Conservation (phyloP, 2,329 filamentous ascomycete genomes). For the Waltergamsia citrina region DNA sequence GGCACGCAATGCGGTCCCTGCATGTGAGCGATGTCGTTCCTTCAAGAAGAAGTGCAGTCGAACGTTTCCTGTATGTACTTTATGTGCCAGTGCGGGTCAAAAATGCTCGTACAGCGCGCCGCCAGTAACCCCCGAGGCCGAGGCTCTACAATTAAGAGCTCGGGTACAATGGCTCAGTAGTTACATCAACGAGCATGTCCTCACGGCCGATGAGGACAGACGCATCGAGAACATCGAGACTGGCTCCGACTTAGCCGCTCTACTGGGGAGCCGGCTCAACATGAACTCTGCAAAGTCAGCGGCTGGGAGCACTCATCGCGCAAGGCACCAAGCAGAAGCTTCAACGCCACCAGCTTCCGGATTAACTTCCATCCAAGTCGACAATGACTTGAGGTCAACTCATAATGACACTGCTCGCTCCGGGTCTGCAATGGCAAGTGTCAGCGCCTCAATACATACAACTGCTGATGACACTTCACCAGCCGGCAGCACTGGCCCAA, state of each 20-base stretch:
- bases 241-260: neutral
- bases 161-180: conserved; percentile 28
- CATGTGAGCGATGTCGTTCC: conserved; percentile 31
- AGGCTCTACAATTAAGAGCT: conserved; percentile 25
- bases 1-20: conserved; percentile 8
- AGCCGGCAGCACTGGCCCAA: too few species aligned
- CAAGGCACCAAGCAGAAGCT: too few species aligned
- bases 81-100: conserved; percentile 27
- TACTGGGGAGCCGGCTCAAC: neutral
- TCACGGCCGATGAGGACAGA: conserved; percentile 7
- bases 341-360: too few species aligned
- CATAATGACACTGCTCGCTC: too few species aligned
- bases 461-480: too few species aligned
- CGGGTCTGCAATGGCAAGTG: too few species aligned
- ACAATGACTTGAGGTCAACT: too few species aligned
- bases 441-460: too few species aligned
- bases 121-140: conserved; percentile 15
- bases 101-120: conserved; percentile 25
- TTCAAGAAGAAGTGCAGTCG: conserved; percentile 37
- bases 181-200: conserved; percentile 23
- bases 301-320: too few species aligned
- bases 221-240: conserved; percentile 6
- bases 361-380: too few species aligned
- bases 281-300: neutral
- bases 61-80: conserved; percentile 27